Percentiles rank a stretch among this genome's conserved stretches.
phyloP scores from a whole-genome alignment of 2,329 filamentous ascomycete species.

The Beauveria varroae region DNA sequence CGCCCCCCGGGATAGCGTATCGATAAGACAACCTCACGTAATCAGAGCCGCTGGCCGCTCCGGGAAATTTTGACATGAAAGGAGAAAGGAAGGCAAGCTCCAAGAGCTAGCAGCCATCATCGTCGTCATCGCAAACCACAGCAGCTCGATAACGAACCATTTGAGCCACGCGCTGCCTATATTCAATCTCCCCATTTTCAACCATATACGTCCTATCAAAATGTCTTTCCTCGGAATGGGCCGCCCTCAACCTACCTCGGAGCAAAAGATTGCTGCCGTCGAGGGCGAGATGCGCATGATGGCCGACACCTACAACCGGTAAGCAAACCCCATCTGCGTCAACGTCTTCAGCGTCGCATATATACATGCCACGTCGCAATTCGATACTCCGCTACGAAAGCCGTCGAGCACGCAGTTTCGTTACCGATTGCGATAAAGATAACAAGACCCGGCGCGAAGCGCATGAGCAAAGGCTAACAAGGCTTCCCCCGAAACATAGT shows the following conservation, averaged over 20 bases:
- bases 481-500: neutral
- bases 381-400: too few species aligned
- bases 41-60: neutral
- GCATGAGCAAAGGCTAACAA: neutral
- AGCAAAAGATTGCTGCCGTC: slow-evolving; percentile 93
- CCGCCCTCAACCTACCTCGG: slow-evolving; percentile 77
- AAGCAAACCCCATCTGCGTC: slow-evolving; percentile 19
- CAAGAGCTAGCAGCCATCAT: neutral
- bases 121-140: neutral
- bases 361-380: too few species aligned
- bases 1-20: neutral
- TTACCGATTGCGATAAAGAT: too few species aligned
- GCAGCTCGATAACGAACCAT: neutral
- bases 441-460: neutral
- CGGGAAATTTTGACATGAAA: slow-evolving; percentile 9
- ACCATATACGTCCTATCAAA: slow-evolving; percentile 12
- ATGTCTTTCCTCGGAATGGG: slow-evolving; percentile 44
- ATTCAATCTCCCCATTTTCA: neutral
- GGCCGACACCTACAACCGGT: slow-evolving; percentile 98
- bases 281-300: slow-evolving; percentile 98
- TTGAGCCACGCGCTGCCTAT: neutral
- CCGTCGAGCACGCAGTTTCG: too few species aligned
- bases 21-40: slow-evolving; percentile 10
- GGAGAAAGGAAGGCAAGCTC: slow-evolving; percentile 5
- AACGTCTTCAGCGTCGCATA: neutral